Evolutionary conservation across 257 asterid species (phyloP).

Genomic region (Petrea volubilis): DNA sequence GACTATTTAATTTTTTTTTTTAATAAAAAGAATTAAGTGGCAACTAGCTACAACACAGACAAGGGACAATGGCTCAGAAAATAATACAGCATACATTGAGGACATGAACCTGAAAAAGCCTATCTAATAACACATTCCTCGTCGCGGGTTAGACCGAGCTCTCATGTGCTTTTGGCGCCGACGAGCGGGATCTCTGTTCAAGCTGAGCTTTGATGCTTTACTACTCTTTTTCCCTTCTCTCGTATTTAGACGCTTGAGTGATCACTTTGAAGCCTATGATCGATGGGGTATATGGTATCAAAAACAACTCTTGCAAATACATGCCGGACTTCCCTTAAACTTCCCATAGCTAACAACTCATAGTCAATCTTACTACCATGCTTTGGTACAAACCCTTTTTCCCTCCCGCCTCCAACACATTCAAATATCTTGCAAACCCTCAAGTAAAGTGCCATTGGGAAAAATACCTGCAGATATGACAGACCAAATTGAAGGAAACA

Average conservation of each 20-base stretch:
- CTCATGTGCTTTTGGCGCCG: neutral
- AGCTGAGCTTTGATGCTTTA: neutral
- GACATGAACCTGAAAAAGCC: neutral
- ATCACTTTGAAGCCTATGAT: constrained; percentile 20
- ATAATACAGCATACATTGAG: neutral
- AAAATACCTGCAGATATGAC: constrained; percentile 55
- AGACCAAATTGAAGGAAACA: constrained; percentile 10
- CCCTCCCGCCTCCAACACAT: constrained; percentile 56
- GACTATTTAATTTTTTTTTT: neutral
- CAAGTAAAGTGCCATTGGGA: constrained; percentile 52
- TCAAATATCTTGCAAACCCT: constrained; percentile 71
- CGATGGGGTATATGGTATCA: constrained; percentile 78
- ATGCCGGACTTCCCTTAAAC: constrained; percentile 76
- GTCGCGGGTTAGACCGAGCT: neutral
- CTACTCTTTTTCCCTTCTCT: neutral
- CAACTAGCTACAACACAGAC: neutral
- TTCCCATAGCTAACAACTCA: constrained; percentile 71
- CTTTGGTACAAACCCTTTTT: constrained; percentile 55
- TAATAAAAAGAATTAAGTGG: neutral
- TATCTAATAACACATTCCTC: neutral
- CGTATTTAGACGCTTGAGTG: neutral
- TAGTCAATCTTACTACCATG: constrained; percentile 67
- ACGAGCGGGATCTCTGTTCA: neutral
- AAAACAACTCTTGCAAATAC: constrained; percentile 86
- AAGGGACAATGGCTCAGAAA: neutral